Percentiles rank a stretch among this genome's conserved stretches.
These are phyloP conservation scores for Hypoxylon sp. DNA, from an alignment of 2,329 filamentous ascomycete species.

Conservation along the genomic window DNA sequence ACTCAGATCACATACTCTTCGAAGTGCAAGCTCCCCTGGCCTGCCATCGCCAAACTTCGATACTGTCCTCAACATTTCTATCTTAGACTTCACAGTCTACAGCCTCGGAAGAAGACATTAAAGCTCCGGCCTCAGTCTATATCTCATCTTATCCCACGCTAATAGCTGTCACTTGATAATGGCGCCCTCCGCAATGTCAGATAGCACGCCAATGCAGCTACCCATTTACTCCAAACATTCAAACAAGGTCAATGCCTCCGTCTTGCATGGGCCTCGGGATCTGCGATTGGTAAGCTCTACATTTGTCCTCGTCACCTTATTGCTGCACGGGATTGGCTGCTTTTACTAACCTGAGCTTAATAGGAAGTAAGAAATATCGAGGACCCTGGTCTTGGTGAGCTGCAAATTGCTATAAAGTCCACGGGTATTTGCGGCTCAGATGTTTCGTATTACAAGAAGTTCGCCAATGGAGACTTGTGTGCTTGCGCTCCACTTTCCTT, in stretches of 20 bases:
- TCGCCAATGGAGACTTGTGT: slow-evolving; percentile 77
- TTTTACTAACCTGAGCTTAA: slow-evolving; percentile 35
- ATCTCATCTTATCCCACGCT: slow-evolving; percentile 55
- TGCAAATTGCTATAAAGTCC: slow-evolving; percentile 74
- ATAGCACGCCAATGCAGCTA: slow-evolving; percentile 59
- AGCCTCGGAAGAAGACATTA: slow-evolving; percentile 8
- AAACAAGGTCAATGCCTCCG: slow-evolving; percentile 63
- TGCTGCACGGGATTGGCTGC: slow-evolving; percentile 49
- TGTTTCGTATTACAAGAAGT: slow-evolving; percentile 78
- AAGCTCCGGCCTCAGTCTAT: slow-evolving; percentile 32
- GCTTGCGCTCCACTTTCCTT: slow-evolving; percentile 74
- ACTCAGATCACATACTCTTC: slow-evolving; percentile 5
- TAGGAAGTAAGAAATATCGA: slow-evolving; percentile 66
- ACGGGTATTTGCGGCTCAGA: slow-evolving; percentile 79
- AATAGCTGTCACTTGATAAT: slow-evolving; percentile 54
- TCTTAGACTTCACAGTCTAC: slow-evolving; percentile 15
- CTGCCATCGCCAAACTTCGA: slow-evolving; percentile 26
- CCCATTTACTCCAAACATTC: slow-evolving; percentile 58
- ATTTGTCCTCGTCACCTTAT: slow-evolving; percentile 38
- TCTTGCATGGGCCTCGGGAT: slow-evolving; percentile 69
- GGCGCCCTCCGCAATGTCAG: slow-evolving; percentile 64
- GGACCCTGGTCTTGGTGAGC: slow-evolving; percentile 63
- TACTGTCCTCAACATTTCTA: slow-evolving; percentile 22
- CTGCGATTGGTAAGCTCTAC: slow-evolving; percentile 65
- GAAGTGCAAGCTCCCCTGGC: slow-evolving; percentile 21